Conservation (phyloP, 1,284 basidiomycete species). For the Melampsora larici-populina region DNA sequence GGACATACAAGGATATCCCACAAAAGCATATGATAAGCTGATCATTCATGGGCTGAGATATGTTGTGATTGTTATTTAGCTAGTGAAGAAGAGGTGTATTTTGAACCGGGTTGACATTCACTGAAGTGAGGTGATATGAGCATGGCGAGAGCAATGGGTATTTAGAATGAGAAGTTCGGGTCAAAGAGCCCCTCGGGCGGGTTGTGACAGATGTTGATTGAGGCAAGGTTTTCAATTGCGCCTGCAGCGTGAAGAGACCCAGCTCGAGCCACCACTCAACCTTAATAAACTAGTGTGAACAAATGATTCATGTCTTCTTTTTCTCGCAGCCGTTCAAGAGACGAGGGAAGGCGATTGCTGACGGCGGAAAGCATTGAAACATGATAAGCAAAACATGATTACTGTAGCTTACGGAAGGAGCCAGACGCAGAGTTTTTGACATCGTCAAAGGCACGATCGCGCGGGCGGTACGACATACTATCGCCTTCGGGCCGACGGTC, state of each 20-base stretch:
- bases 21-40: neutral
- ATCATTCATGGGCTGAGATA: neutral
- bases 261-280: no score
- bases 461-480: neutral
- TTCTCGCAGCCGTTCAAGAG: no score
- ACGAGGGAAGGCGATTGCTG: no score
- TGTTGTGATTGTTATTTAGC: neutral
- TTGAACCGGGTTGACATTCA: neutral
- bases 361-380: slow-evolving; percentile 31
- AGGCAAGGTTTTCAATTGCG: no score
- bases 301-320: no score
- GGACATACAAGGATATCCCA: neutral
- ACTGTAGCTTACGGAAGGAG: slow-evolving; percentile 43
- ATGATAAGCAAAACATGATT: slow-evolving; percentile 29
- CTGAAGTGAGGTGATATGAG: no score
- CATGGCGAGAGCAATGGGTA: no score
- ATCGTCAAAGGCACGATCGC: slow-evolving; percentile 19
- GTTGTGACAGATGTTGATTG: no score
- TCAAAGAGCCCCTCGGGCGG: no score
- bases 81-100: neutral
- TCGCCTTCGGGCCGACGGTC: slow-evolving; percentile 23
- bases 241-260: no score
- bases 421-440: slow-evolving; percentile 26
- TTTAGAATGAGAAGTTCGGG: no score
- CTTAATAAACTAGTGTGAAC: no score